Percentiles rank a stretch among this genome's conserved stretches.
phyloP scores from a whole-genome alignment of 495 filamentous ascomycete species.

The Xylaria telfairii region DNA sequence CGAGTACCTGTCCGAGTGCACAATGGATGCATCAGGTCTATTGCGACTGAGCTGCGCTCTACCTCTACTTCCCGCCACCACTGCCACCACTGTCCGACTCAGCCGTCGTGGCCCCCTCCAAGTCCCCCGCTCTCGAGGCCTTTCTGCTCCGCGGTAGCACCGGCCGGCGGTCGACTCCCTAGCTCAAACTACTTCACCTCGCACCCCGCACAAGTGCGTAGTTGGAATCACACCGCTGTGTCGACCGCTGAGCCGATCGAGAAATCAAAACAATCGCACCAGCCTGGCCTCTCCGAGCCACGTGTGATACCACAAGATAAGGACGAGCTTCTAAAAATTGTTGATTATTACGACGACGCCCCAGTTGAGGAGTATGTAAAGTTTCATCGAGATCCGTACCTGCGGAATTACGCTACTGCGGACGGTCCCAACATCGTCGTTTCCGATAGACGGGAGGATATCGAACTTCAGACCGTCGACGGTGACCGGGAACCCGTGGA shows the following conservation, averaged over 20 bases:
- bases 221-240: constrained; percentile 31
- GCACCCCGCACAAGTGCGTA: constrained; percentile 19
- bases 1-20: constrained; percentile 12
- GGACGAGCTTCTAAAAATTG: constrained; percentile 53
- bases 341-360: constrained; percentile 53
- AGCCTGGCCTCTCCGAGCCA: not conserved
- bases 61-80: constrained; percentile 5
- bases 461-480: constrained; percentile 51
- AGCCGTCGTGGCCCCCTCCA: constrained; percentile 18
- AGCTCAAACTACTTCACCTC: constrained; percentile 27
- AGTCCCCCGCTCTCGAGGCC: constrained; percentile 13
- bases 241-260: not conserved
- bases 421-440: constrained; percentile 51
- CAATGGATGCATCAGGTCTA: constrained; percentile 21
- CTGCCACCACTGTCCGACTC: constrained; percentile 9
- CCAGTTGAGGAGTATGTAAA: constrained; percentile 54
- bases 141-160: constrained; percentile 31
- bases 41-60: constrained; percentile 12
- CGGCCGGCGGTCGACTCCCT: constrained; percentile 22
- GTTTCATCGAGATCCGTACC: constrained; percentile 53
- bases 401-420: constrained; percentile 51
- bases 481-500: constrained; percentile 28
- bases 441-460: constrained; percentile 52
- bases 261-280: constrained; percentile 4
- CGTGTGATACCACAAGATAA: constrained; percentile 25